Evolutionary conservation across 2,329 filamentous ascomycete species (phyloP).

Genomic region (Chaetomium strumarium): DNA sequence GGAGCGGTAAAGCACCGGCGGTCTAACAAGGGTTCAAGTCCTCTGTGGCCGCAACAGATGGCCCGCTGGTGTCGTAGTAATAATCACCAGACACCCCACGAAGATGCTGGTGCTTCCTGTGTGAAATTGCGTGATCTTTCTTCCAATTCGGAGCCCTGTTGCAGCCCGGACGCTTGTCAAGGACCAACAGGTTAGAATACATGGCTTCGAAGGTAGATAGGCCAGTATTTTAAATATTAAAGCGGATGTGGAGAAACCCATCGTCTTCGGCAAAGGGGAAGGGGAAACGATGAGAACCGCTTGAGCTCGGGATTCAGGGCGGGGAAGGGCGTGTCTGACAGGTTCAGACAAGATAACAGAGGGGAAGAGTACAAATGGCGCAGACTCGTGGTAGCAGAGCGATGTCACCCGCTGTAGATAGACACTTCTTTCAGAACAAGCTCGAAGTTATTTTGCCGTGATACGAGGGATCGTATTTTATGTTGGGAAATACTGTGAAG

Average conservation of each 20-base stretch:
- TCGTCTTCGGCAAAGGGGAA: not conserved
- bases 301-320: not conserved
- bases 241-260: slow-evolving; percentile 4
- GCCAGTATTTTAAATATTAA: not conserved
- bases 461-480: not conserved
- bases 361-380: not conserved
- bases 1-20: slow-evolving; percentile 1
- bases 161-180: slow-evolving; percentile 1
- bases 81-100: no score
- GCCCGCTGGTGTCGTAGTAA: not conserved
- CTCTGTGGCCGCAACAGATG: not conserved
- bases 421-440: no score
- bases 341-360: not conserved
- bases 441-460: no score
- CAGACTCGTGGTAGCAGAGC: not conserved
- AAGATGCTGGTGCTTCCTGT: no score
- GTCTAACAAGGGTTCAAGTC: not conserved
- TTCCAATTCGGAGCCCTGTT: not conserved
- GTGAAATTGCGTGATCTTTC: not conserved
- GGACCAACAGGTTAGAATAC: not conserved
- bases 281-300: not conserved
- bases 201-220: no score
- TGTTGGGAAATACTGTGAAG: not conserved
- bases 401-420: not conserved
- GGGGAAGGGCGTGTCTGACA: not conserved